A percentile compares a stretch with the other conserved stretches of the same genome.
Evolutionary conservation across 345 rosid genomes (phyloP).

Genomic region (Excoecaria cochinchinensis): DNA sequence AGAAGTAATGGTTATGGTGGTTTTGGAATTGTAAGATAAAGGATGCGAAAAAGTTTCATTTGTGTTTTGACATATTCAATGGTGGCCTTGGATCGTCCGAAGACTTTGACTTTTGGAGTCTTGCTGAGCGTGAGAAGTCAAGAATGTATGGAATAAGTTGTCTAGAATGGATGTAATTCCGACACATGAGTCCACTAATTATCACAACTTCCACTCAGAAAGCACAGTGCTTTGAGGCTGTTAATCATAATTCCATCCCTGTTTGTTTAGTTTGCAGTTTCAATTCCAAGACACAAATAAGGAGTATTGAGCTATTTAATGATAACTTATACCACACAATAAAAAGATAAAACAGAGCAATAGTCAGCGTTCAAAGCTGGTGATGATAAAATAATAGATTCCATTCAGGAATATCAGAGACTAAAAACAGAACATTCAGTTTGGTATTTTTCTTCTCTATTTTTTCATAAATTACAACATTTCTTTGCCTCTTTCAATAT

Average conservation of each 20-base stretch:
- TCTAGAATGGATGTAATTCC: background rate
- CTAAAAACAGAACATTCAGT: background rate
- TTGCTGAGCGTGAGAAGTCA: background rate
- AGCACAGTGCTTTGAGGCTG: background rate
- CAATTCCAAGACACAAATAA: background rate
- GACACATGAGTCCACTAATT: background rate
- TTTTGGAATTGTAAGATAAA: background rate
- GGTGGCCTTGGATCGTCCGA: conserved; percentile 10
- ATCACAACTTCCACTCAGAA: background rate
- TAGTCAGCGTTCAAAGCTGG: background rate
- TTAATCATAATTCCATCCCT: background rate
- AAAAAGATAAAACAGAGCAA: background rate
- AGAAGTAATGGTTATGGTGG: background rate
- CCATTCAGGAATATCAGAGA: too few species aligned
- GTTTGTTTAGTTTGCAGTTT: background rate
- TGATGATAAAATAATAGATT: too few species aligned
- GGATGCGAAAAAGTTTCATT: background rate
- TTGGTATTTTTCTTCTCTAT: background rate
- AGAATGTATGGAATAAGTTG: background rate
- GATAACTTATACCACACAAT: background rate
- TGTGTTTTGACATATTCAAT: background rate
- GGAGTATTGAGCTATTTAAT: background rate
- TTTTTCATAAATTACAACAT: background rate
- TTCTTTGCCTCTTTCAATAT: too few species aligned
- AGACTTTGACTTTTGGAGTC: conserved; percentile 13